Evolutionary conservation across 148 eudicot genomes (phyloP).

Genomic region (Silene uniflora): DNA sequence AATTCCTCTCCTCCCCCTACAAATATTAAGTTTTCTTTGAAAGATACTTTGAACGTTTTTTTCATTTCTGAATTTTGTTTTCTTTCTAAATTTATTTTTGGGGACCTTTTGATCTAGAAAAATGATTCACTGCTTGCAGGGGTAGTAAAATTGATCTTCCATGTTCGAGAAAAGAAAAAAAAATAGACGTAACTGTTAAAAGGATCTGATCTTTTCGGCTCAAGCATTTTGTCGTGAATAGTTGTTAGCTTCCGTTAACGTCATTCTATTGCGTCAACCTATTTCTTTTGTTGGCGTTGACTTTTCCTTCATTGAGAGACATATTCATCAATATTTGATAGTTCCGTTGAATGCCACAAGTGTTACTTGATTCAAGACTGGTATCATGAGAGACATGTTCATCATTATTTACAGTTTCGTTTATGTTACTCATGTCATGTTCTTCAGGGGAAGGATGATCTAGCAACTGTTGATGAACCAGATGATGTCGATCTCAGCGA

Average conservation of each 20-base stretch:
- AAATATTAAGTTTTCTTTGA: no score
- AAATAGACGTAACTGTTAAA: not conserved
- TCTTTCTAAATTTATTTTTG: not conserved
- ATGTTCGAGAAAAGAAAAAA: not conserved
- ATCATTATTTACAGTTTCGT: not conserved
- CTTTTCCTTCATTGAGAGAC: no score
- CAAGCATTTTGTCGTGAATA: not conserved
- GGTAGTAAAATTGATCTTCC: not conserved
- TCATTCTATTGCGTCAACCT: no score
- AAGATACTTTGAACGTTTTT: no score
- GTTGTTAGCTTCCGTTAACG: no score
- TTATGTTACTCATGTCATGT: not conserved
- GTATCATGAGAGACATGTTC: not conserved
- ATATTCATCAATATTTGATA: no score
- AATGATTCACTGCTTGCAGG: no score
- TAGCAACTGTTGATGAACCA: constrained; percentile 66
- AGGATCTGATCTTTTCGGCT: not conserved
- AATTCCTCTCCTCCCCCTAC: no score
- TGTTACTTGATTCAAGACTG: not conserved
- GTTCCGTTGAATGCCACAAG: no score
- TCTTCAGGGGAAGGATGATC: constrained; percentile 69
- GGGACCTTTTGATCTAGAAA: not conserved
- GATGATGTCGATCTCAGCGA: constrained; percentile 60
- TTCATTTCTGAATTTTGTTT: not conserved
- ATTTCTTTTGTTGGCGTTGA: no score